Conservation (phyloP, 179 eudicot species). For the Beta macrorhiza region DNA sequence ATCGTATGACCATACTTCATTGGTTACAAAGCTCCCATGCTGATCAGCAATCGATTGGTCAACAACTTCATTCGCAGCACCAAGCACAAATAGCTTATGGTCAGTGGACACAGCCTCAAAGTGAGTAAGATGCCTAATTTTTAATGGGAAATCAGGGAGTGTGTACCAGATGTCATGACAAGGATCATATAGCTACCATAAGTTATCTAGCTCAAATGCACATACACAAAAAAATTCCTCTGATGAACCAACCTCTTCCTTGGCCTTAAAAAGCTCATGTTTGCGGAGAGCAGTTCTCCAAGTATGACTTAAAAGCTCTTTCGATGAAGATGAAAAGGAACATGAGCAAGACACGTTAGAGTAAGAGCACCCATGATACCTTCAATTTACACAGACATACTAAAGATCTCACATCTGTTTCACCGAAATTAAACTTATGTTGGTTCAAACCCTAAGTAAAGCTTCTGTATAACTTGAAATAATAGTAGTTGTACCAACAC, state of each 20-base stretch:
- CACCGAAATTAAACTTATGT: conserved; percentile 4
- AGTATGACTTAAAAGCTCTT: conserved; percentile 67
- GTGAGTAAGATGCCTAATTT: conserved; percentile 75
- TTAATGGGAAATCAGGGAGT: conserved; percentile 77
- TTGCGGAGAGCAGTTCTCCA: conserved; percentile 82
- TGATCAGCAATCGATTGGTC: conserved; percentile 91
- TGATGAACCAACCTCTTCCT: conserved; percentile 62
- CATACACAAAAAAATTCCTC: conserved; percentile 81
- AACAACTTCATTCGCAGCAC: conserved; percentile 92
- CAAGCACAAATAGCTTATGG: conserved; percentile 83
- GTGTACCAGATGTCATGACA: conserved; percentile 74
- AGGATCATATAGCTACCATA: conserved; percentile 88
- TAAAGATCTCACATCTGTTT: conserved; percentile 19
- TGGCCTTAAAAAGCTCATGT: conserved; percentile 71
- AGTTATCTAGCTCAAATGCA: conserved; percentile 88
- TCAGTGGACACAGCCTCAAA: conserved; percentile 71
- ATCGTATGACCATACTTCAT: conserved; percentile 92
- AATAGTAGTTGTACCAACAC: conserved; percentile 6
- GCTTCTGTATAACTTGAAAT: conserved; percentile 23
- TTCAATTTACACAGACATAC: conserved; percentile 80
- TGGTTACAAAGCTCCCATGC: conserved; percentile 81
- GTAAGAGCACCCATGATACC: conserved; percentile 94
- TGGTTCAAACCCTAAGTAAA: conserved; percentile 8
- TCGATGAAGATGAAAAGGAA: conserved; percentile 74
- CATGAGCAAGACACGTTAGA: conserved; percentile 86